These are phyloP conservation scores for Dipteronia dyeriana DNA, from an alignment of 345 rosid species.

Conservation along the genomic window DNA sequence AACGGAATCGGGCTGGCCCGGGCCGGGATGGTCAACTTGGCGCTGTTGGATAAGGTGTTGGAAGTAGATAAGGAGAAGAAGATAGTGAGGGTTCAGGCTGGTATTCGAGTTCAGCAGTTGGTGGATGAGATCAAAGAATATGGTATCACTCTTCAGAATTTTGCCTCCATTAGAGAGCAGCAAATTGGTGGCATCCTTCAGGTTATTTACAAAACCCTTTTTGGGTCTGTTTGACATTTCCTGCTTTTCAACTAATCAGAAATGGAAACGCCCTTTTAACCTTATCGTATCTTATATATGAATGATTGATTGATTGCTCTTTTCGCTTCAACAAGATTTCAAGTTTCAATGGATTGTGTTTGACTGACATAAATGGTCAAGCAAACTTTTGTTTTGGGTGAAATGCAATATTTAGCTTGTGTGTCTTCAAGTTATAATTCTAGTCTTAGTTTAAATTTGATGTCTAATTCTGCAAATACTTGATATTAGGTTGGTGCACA, in stretches of 20 bases:
- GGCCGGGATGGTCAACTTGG: constrained; percentile 88
- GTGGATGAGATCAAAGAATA: constrained; percentile 81
- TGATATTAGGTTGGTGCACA: constrained; percentile 87
- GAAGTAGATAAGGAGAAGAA: constrained; percentile 84
- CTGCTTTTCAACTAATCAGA: background rate
- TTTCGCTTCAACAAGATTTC: too few relatives aligned
- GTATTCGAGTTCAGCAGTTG: constrained; percentile 84
- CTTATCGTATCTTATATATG: too few relatives aligned
- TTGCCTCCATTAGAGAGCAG: constrained; percentile 95
- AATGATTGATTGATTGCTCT: too few relatives aligned
- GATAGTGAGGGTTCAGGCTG: constrained; percentile 82
- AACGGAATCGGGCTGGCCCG: constrained; percentile 91
- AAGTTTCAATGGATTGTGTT: too few relatives aligned
- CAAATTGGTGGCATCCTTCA: constrained; percentile 98
- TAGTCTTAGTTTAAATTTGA: background rate
- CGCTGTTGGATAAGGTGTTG: constrained; percentile 78
- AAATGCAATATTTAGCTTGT: background rate
- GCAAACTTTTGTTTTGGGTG: background rate
- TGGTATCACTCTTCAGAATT: constrained; percentile 89
- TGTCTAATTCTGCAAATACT: background rate
- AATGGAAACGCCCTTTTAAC: too few relatives aligned
- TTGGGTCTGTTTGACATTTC: background rate
- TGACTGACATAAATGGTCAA: background rate
- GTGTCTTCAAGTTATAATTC: background rate
- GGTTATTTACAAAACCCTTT: constrained; percentile 36